Percentiles rank a stretch among this genome's conserved stretches.
Evolutionary conservation across 352 stramenopile species (phyloP).

Genomic region (Peronosclerospora sorghi): DNA sequence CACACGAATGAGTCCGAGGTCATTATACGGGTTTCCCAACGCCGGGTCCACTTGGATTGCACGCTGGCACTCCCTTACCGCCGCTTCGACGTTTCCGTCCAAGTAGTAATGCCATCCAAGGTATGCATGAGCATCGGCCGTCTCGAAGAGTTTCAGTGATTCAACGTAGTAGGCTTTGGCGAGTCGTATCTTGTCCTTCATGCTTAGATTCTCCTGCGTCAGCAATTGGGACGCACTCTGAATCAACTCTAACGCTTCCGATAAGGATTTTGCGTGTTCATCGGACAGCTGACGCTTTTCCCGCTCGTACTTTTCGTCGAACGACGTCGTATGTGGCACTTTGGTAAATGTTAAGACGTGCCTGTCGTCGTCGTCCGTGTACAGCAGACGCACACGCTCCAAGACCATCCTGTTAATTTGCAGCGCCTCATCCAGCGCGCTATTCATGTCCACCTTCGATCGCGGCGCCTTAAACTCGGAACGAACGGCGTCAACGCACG

Average conservation of each 20-base stretch:
- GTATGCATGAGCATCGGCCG: conserved; percentile 54
- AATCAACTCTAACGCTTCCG: conserved; percentile 45
- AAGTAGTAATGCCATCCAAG: conserved; percentile 61
- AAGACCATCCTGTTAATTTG: conserved; percentile 51
- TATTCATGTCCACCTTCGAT: conserved; percentile 9
- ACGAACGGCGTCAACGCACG: conserved; percentile 42
- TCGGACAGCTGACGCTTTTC: conserved; percentile 21
- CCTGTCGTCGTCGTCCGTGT: conserved; percentile 28
- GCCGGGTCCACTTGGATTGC: conserved; percentile 56
- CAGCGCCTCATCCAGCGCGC: conserved; percentile 51
- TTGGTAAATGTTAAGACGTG: conserved; percentile 29
- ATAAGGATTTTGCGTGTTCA: conserved; percentile 23
- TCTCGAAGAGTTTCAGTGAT: conserved; percentile 54
- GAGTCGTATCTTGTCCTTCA: conserved; percentile 39
- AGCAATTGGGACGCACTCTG: conserved; percentile 37
- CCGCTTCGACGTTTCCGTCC: conserved; percentile 42
- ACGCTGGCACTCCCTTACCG: conserved; percentile 38
- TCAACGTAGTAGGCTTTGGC: conserved; percentile 58
- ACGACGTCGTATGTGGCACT: conserved; percentile 21
- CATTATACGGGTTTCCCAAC: conserved; percentile 67
- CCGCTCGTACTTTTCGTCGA: conserved; percentile 41
- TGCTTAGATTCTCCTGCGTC: conserved; percentile 26
- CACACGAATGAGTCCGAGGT: conserved; percentile 52
- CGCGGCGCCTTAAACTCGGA: conserved; percentile 30
- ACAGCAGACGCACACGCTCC: conserved; percentile 56